Evolutionary conservation across 495 filamentous ascomycete genomes (phyloP).

Genomic region (Bryoglossum gracile): DNA sequence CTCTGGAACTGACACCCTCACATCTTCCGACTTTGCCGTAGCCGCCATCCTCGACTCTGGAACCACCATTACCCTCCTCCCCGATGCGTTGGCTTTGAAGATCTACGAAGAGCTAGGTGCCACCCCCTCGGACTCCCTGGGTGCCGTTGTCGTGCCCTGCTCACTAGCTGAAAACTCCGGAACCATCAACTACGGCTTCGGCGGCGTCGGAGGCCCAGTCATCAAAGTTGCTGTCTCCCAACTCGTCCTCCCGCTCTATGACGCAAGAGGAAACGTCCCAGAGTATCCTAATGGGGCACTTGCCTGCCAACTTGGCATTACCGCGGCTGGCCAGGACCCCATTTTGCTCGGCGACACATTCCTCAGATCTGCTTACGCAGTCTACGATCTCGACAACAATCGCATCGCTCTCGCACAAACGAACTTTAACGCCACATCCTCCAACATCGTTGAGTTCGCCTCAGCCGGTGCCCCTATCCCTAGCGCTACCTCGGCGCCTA

Average conservation of each 20-base stretch:
- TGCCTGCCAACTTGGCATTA: slow-evolving; percentile 70
- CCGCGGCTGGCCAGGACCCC: slow-evolving; percentile 51
- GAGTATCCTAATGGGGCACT: slow-evolving; percentile 50
- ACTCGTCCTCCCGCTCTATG: slow-evolving; percentile 59
- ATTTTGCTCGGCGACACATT: slow-evolving; percentile 91
- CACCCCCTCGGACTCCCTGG: slow-evolving; percentile 36
- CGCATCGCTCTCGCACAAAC: slow-evolving; percentile 81
- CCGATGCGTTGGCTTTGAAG: slow-evolving; percentile 54
- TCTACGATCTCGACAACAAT: slow-evolving; percentile 88
- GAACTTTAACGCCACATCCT: slow-evolving; percentile 69
- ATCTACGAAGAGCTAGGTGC: slow-evolving; percentile 68
- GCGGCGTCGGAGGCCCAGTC: slow-evolving; percentile 46
- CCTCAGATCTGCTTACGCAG: slow-evolving; percentile 85
- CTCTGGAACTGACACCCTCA: slow-evolving; percentile 42
- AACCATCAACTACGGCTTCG: slow-evolving; percentile 68
- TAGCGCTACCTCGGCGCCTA: slow-evolving; percentile 38
- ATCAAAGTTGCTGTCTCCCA: slow-evolving; percentile 74
- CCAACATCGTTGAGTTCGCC: slow-evolving; percentile 44
- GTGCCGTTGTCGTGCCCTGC: slow-evolving; percentile 65
- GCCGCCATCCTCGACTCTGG: slow-evolving; percentile 84
- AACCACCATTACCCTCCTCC: slow-evolving; percentile 78
- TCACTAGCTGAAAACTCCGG: slow-evolving; percentile 50
- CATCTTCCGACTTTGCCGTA: slow-evolving; percentile 45
- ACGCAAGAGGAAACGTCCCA: slow-evolving; percentile 39
- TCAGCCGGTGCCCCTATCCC: slow-evolving; percentile 43